phyloP scores from a whole-genome alignment of 805 yeast genomes.

The Lipomyces yamadae region DNA sequence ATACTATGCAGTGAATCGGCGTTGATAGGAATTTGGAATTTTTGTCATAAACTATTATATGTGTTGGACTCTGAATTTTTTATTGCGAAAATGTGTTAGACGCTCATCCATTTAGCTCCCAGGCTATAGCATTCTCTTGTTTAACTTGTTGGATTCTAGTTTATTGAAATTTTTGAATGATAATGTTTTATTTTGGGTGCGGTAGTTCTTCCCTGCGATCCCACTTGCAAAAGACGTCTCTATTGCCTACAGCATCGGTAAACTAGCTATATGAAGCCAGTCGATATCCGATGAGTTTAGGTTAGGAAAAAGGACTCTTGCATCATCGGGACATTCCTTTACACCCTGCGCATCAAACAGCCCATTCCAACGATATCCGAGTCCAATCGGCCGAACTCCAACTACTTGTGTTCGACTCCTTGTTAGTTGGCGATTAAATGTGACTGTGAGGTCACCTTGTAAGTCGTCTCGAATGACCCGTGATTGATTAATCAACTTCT shows the following conservation, averaged over 20 bases:
- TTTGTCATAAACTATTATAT: not conserved
- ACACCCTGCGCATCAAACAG: not conserved
- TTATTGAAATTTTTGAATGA: not conserved
- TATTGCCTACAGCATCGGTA: too few species aligned
- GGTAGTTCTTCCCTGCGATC: not conserved
- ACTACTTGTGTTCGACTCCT: too few species aligned
- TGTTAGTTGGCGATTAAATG: too few species aligned
- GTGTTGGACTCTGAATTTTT: not conserved
- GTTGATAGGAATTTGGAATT: conserved; percentile 1
- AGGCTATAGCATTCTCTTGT: not conserved
- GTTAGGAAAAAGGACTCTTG: not conserved
- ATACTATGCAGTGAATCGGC: conserved; percentile 2
- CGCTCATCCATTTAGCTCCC: not conserved
- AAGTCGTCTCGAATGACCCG: too few species aligned
- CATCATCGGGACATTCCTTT: not conserved
- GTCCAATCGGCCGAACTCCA: not conserved
- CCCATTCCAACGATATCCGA: not conserved
- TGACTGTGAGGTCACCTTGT: too few species aligned
- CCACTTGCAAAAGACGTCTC: too few species aligned
- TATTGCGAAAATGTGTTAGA: not conserved
- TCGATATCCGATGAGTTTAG: conserved; percentile 6
- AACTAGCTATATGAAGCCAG: conserved; percentile 2
- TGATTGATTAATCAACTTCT: too few species aligned
- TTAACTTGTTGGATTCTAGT: not conserved
- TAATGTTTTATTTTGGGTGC: not conserved